A percentile compares a stretch with the other conserved stretches of the same genome.
Conservation (phyloP, 257 asterid species). For the Ilex aquifolium region DNA sequence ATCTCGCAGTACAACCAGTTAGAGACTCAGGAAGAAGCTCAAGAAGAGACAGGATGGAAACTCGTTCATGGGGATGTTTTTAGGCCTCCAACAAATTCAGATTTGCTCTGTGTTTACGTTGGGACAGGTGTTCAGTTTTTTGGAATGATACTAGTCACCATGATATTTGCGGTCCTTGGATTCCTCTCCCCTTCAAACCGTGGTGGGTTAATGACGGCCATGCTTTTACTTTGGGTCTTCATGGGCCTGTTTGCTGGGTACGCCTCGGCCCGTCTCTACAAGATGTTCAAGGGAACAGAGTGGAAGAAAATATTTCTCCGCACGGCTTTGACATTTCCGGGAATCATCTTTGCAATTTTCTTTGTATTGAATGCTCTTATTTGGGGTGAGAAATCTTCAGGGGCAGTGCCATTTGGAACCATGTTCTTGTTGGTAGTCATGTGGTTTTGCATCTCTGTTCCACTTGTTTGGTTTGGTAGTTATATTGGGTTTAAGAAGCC, state of each 20-base stretch:
- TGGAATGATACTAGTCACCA: slow-evolving; percentile 75
- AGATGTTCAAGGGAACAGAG: slow-evolving; percentile 83
- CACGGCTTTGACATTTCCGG: slow-evolving; percentile 79
- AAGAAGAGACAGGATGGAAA: slow-evolving; percentile 97
- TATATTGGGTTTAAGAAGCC: slow-evolving; percentile 73
- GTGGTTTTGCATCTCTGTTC: slow-evolving; percentile 89
- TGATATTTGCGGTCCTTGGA: slow-evolving; percentile 78
- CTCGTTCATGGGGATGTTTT: slow-evolving; percentile 88
- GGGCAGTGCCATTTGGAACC: slow-evolving; percentile 90
- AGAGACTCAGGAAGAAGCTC: slow-evolving; percentile 95
- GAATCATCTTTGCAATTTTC: slow-evolving; percentile 53
- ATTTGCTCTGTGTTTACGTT: slow-evolving; percentile 68
- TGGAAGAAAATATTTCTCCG: slow-evolving; percentile 81
- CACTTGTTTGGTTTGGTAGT: slow-evolving; percentile 83
- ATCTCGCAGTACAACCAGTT: slow-evolving; percentile 81
- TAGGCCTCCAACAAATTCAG: slow-evolving; percentile 79
- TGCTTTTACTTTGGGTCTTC: slow-evolving; percentile 89
- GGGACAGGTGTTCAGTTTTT: slow-evolving; percentile 87
- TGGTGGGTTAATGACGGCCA: slow-evolving; percentile 88
- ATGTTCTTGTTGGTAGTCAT: slow-evolving; percentile 69
- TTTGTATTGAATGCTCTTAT: slow-evolving; percentile 71
- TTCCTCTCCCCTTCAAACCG: slow-evolving; percentile 91
- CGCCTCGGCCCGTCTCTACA: slow-evolving; percentile 78
- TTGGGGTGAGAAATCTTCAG: slow-evolving; percentile 89
- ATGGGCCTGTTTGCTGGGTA: slow-evolving; percentile 92